Evolutionary conservation across 1,139 yeast genomes (phyloP).

Genomic region (Arxiozyma heterogenica): DNA sequence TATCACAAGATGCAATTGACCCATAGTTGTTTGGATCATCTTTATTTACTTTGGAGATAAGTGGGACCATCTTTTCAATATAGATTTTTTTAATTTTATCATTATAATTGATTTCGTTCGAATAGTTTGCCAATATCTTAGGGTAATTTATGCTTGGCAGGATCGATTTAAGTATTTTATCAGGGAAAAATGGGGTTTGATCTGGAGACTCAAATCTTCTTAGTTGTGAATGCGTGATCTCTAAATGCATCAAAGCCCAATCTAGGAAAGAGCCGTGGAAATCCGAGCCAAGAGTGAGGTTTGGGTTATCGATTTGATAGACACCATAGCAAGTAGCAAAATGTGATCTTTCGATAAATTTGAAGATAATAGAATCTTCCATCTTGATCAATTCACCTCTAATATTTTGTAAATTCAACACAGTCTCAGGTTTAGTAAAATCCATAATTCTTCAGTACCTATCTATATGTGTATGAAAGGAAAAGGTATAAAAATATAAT

Average conservation of each 20-base stretch:
- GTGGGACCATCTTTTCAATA: constrained; percentile 62
- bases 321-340: constrained; percentile 70
- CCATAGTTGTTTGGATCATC: constrained; percentile 85
- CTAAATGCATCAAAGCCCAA: constrained; percentile 73
- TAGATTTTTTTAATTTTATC: constrained; percentile 57
- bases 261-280: constrained; percentile 80
- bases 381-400: constrained; percentile 77
- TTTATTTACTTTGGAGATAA: constrained; percentile 56
- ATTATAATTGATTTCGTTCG: constrained; percentile 71
- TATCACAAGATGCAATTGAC: constrained; percentile 74
- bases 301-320: constrained; percentile 44
- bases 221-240: constrained; percentile 70
- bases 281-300: constrained; percentile 41
- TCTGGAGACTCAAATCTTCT: constrained; percentile 93
- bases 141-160: constrained; percentile 79
- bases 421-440: constrained; percentile 75
- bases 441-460: constrained; percentile 46
- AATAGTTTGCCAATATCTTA: constrained; percentile 60
- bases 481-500: too few relatives aligned
- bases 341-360: constrained; percentile 86
- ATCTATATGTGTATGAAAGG: too few relatives aligned
- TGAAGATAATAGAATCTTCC: constrained; percentile 94
- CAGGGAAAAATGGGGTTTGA: constrained; percentile 84
- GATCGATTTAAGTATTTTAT: constrained; percentile 53
- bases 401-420: constrained; percentile 69